A percentile compares a stretch with the other conserved stretches of the same genome.
phyloP scores from a whole-genome alignment of 192 early-diverging fungal species.

The Haplosporangium gracile region DNA sequence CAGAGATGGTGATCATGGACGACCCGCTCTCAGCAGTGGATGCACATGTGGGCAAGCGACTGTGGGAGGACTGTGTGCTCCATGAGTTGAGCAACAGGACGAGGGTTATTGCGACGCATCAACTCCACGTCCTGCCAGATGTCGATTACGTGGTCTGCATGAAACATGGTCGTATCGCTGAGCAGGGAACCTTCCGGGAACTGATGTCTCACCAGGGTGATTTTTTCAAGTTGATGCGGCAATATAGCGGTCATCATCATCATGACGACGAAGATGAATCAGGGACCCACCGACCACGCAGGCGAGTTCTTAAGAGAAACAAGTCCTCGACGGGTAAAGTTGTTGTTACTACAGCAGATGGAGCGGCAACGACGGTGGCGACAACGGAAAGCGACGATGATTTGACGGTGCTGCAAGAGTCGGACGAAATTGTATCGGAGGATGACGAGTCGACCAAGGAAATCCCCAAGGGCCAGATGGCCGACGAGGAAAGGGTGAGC shows the following conservation, averaged over 20 bases:
- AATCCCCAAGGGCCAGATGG: conserved; percentile 23
- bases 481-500: conserved; percentile 28
- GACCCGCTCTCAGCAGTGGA: conserved; percentile 94
- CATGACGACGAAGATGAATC: conserved; percentile 24
- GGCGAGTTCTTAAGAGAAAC: conserved; percentile 7
- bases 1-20: conserved; percentile 81
- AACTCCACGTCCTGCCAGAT: conserved; percentile 80
- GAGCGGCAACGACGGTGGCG: neutral
- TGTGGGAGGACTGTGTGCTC: conserved; percentile 48
- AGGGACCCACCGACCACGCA: neutral
- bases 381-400: conserved; percentile 40
- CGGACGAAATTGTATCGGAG: neutral
- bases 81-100: conserved; percentile 70
- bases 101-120: conserved; percentile 88
- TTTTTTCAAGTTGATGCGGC: conserved; percentile 74
- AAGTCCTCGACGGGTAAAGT: conserved; percentile 11
- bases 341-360: neutral
- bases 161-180: conserved; percentile 75
- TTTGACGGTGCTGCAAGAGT: conserved; percentile 23
- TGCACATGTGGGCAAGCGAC: conserved; percentile 71
- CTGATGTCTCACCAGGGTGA: conserved; percentile 74
- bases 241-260: conserved; percentile 71
- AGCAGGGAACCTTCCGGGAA: conserved; percentile 74
- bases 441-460: conserved; percentile 10
- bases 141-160: conserved; percentile 80